These are phyloP conservation scores for Myxozyma lipomycoides DNA, from an alignment of 805 yeast genomes.

Conservation along the genomic window DNA sequence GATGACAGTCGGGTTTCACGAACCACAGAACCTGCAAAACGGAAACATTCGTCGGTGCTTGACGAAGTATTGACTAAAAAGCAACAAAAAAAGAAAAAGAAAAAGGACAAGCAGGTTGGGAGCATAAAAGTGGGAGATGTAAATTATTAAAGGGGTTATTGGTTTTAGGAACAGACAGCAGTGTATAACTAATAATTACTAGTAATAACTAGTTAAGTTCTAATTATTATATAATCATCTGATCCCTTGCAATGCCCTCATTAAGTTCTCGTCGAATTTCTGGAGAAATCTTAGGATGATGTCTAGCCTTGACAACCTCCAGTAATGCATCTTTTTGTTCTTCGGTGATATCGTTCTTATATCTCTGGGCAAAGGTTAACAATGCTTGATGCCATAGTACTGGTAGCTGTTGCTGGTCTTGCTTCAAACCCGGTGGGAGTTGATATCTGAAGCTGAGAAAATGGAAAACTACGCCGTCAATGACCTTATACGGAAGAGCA, in stretches of 20 bases:
- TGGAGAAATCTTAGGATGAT: conserved; percentile 84
- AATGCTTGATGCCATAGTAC: conserved; percentile 98
- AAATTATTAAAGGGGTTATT: too few species aligned
- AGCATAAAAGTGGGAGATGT: too few species aligned
- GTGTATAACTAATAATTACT: too few species aligned
- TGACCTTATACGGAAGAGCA: conserved; percentile 93
- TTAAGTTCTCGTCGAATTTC: conserved; percentile 90
- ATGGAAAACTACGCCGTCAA: conserved; percentile 89
- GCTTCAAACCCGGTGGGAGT: conserved; percentile 39
- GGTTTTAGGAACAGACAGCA: too few species aligned
- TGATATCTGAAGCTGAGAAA: conserved; percentile 80
- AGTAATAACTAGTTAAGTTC: too few species aligned
- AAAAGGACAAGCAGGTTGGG: neutral
- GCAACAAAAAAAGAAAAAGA: conserved; percentile 2
- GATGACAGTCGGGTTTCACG: conserved; percentile 16
- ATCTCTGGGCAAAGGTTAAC: conserved; percentile 89
- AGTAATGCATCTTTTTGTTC: conserved; percentile 93
- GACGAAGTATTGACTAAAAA: conserved; percentile 10
- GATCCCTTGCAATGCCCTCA: conserved; percentile 62
- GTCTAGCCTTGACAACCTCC: conserved; percentile 86
- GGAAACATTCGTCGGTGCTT: conserved; percentile 6
- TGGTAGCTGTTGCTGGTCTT: conserved; percentile 53
- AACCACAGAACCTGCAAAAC: conserved; percentile 1
- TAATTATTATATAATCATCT: neutral
- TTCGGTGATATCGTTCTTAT: conserved; percentile 96